These are phyloP conservation scores for Aspergillus japonicus DNA, from an alignment of 2,329 filamentous ascomycete genomes.

Conservation along the genomic window DNA sequence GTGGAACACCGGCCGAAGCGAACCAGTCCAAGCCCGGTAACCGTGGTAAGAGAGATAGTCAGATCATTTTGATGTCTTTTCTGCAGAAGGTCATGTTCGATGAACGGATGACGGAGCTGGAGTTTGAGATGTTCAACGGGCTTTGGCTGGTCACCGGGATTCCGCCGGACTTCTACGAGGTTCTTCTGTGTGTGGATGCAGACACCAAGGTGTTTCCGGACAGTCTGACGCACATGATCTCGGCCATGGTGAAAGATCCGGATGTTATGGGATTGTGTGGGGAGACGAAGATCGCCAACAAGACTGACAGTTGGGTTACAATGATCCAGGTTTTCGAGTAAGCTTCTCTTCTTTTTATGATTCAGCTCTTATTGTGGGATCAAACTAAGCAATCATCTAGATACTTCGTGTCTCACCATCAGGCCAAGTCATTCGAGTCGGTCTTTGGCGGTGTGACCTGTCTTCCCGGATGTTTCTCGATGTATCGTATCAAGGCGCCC, in stretches of 20 bases:
- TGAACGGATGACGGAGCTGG: constrained; percentile 98
- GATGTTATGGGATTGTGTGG: constrained; percentile 99
- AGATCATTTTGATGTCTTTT: constrained; percentile 99
- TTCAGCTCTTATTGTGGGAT: not conserved
- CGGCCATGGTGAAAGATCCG: constrained; percentile 97
- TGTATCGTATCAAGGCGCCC: constrained; percentile 99
- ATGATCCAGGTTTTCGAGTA: constrained; percentile 98
- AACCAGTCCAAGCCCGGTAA: constrained; percentile 86
- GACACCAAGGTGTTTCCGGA: constrained; percentile 99
- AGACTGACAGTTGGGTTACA: constrained; percentile 88
- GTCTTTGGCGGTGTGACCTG: constrained; percentile 99
- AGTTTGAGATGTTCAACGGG: constrained; percentile 99
- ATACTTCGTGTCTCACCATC: constrained; percentile 97
- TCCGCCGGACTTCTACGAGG: constrained; percentile 95
- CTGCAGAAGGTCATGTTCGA: constrained; percentile 99
- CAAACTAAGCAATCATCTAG: constrained; percentile 26
- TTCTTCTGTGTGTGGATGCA: constrained; percentile 97
- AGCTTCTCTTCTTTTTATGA: constrained; percentile 1
- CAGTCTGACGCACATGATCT: constrained; percentile 97
- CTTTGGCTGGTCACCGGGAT: constrained; percentile 99
- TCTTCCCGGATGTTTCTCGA: constrained; percentile 97
- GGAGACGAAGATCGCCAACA: constrained; percentile 99
- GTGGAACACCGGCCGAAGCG: constrained; percentile 84
- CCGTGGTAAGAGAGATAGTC: constrained; percentile 96
- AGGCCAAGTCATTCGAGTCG: constrained; percentile 95